Evolutionary conservation across 805 yeast species (phyloP).

Genomic region (Zygoascus bituminiphila): DNA sequence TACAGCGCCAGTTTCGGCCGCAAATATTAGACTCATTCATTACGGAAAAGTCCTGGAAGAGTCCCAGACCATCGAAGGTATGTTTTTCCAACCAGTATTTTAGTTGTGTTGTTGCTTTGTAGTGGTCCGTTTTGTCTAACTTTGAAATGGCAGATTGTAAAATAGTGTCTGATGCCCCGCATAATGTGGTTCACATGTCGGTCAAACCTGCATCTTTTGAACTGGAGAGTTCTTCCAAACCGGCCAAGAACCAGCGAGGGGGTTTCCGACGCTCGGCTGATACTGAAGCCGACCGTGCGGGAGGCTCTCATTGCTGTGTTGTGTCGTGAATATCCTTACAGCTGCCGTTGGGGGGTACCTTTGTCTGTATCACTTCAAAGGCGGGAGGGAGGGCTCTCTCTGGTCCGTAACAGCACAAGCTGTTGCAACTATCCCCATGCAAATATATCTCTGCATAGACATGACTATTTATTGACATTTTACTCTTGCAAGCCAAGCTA

Average conservation of each 20-base stretch:
- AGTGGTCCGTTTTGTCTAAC: too few relatives aligned
- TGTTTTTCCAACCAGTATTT: not conserved
- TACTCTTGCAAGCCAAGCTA: too few relatives aligned
- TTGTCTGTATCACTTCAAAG: too few relatives aligned
- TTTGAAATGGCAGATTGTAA: slow-evolving; percentile 13
- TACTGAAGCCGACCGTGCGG: not conserved
- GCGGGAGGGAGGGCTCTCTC: too few relatives aligned
- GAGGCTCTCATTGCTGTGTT: slow-evolving; percentile 13
- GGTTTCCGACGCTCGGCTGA: not conserved
- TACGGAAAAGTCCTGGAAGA: slow-evolving; percentile 27
- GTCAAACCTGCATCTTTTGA: slow-evolving; percentile 25
- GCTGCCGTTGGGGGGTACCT: too few relatives aligned
- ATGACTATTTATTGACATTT: too few relatives aligned
- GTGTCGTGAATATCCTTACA: slow-evolving; percentile 2
- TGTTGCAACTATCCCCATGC: not conserved
- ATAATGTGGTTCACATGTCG: slow-evolving; percentile 27
- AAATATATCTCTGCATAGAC: not conserved
- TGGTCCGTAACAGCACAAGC: too few relatives aligned
- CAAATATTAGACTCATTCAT: slow-evolving; percentile 25
- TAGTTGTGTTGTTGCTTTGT: too few relatives aligned
- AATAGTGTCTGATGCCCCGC: slow-evolving; percentile 12
- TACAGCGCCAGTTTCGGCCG: slow-evolving; percentile 12
- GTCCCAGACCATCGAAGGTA: slow-evolving; percentile 12
- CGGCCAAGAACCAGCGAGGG: not conserved
- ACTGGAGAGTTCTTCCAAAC: slow-evolving; percentile 9